These are phyloP conservation scores for Leccinum boreale DNA, from an alignment of 768 basidiomycete species.

Conservation along the genomic window DNA sequence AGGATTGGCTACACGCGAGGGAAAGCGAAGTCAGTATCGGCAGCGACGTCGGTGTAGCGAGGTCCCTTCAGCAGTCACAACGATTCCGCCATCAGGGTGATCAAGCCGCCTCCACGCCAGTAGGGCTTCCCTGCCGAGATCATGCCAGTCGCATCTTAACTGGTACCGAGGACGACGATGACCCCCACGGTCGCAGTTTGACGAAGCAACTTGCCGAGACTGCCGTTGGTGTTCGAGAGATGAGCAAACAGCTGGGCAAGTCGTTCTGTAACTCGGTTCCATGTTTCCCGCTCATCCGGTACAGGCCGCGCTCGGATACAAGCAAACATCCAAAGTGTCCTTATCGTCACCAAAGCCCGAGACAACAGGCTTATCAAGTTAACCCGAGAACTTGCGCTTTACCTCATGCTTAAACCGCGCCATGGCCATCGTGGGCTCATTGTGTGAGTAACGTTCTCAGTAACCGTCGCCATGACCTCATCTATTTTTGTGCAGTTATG, in stretches of 20 bases:
- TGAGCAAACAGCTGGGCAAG: slow-evolving; percentile 97
- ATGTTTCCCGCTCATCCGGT: slow-evolving; percentile 8
- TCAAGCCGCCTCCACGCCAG: slow-evolving; percentile 6
- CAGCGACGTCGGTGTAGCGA: slow-evolving; percentile 47
- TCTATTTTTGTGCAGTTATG: slow-evolving; percentile 58
- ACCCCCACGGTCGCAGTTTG: slow-evolving; percentile 71
- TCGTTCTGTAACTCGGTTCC: slow-evolving; percentile 10
- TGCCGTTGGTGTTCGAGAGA: slow-evolving; percentile 93
- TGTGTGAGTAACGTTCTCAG: slow-evolving; percentile 54
- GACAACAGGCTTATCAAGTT: slow-evolving; percentile 96
- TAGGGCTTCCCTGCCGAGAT: slow-evolving; percentile 18
- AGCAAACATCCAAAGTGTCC: slow-evolving; percentile 86
- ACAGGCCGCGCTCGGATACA: slow-evolving; percentile 89
- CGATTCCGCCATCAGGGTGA: slow-evolving; percentile 7
- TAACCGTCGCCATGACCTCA: slow-evolving; percentile 12
- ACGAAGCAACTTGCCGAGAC: slow-evolving; percentile 95
- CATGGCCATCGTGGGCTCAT: slow-evolving; percentile 73
- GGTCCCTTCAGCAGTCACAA: slow-evolving; percentile 39
- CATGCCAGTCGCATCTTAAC: slow-evolving; percentile 15
- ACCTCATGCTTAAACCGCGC: slow-evolving; percentile 87
- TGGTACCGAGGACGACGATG: slow-evolving; percentile 54
- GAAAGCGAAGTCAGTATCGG: slow-evolving; percentile 21
- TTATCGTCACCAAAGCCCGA: slow-evolving; percentile 96
- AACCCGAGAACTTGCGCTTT: slow-evolving; percentile 90
- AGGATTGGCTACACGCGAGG: slow-evolving; percentile 63